phyloP scores from a whole-genome alignment of 148 eudicot genomes.

The Cornus kousa region DNA sequence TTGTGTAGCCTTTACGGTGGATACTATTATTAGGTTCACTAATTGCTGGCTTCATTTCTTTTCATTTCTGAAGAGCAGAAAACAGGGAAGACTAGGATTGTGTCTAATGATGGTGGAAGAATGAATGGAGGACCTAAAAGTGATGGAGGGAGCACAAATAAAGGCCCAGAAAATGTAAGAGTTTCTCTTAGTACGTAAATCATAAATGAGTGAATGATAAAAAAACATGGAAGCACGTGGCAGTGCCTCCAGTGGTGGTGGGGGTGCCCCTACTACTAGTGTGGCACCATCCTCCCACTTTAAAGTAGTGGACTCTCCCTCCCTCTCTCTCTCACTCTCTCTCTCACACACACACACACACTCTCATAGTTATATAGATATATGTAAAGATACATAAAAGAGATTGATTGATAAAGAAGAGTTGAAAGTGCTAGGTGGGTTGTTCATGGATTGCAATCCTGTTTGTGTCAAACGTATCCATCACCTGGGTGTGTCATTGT shows the following conservation, averaged over 20 bases:
- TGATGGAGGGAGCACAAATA: neutral
- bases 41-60: too few species aligned
- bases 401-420: neutral
- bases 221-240: neutral
- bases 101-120: neutral
- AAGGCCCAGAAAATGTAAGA: neutral
- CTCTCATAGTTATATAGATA: too few species aligned
- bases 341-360: neutral
- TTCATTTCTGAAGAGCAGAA: neutral
- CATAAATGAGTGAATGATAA: neutral
- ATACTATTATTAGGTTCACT: too few species aligned
- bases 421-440: neutral
- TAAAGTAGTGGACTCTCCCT: neutral
- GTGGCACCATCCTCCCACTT: neutral
- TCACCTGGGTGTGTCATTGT: neutral
- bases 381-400: too few species aligned
- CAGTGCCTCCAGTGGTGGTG: neutral
- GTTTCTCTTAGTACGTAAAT: neutral
- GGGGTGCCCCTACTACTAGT: neutral
- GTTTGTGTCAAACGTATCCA: neutral
- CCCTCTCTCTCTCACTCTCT: too few species aligned
- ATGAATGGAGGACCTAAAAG: neutral
- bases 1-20: too few species aligned
- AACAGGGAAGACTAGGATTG: neutral
- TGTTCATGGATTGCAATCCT: neutral